Percentiles rank a stretch among this genome's conserved stretches.
Evolutionary conservation across 2,329 filamentous ascomycete genomes (phyloP).

Genomic region (Paracoccidioides lutzii): DNA sequence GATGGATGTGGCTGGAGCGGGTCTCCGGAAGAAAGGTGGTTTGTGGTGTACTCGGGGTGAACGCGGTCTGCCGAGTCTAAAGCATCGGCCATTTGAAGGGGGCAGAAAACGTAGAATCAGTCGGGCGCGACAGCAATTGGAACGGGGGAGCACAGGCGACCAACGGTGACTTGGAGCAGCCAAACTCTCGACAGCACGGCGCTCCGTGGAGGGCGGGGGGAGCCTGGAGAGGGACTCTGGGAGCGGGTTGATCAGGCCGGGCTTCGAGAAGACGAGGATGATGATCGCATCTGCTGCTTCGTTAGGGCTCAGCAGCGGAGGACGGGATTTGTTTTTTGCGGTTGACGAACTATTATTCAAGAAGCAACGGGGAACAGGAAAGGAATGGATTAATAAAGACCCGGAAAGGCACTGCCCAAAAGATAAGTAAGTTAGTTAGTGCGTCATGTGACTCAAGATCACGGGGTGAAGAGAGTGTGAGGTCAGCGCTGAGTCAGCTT

Average conservation of each 20-base stretch:
- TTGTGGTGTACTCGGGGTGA: constrained; percentile 2
- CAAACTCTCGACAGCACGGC: not conserved
- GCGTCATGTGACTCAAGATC: not conserved
- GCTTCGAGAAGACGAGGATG: not conserved
- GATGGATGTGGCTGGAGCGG: constrained; percentile 20
- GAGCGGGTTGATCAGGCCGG: not conserved
- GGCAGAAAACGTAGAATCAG: not conserved
- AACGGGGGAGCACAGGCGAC: constrained; percentile 1
- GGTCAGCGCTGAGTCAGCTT: too few species aligned
- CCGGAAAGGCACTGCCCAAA: not conserved
- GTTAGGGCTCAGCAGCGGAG: constrained; percentile 8
- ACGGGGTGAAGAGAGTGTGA: too few species aligned
- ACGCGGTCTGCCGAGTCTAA: constrained; percentile 8
- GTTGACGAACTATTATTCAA: not conserved
- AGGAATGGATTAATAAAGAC: not conserved
- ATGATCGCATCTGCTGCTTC: constrained; percentile 10
- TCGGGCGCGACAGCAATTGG: not conserved
- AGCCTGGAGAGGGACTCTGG: too few species aligned
- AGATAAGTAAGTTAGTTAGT: too few species aligned
- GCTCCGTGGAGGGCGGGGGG: too few species aligned
- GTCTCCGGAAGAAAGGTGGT: constrained; percentile 19
- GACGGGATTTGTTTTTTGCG: constrained; percentile 16
- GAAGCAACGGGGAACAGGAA: not conserved
- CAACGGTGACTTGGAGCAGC: constrained; percentile 2
- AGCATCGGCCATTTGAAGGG: not conserved